Conservation (phyloP, 305 asterid genomes). For the Caryopteris hybrid region DNA sequence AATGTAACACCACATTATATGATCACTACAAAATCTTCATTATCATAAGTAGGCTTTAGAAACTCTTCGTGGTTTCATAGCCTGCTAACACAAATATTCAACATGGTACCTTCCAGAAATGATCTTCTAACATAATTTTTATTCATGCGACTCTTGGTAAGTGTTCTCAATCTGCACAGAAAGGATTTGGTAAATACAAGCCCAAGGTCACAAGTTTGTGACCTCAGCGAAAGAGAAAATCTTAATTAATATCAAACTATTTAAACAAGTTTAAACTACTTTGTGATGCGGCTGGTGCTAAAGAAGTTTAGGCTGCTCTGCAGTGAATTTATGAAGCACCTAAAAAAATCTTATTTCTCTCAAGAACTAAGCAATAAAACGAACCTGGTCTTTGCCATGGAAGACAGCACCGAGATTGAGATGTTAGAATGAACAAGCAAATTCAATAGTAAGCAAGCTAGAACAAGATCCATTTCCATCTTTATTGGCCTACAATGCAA, state of each 20-base stretch:
- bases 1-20: constrained; percentile 7
- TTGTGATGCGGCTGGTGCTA: constrained; percentile 8
- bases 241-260: not conserved
- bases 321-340: not conserved
- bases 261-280: constrained; percentile 2
- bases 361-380: constrained; percentile 18
- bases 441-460: constrained; percentile 17
- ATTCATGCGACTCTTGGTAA: constrained; percentile 40
- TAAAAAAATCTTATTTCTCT: not conserved
- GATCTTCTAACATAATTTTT: constrained; percentile 32
- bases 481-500: not conserved
- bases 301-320: constrained; percentile 9
- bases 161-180: constrained; percentile 63
- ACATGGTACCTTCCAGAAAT: constrained; percentile 35
- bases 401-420: not conserved
- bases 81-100: constrained; percentile 27
- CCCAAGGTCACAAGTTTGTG: constrained; percentile 34
- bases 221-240: constrained; percentile 31
- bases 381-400: constrained; percentile 18
- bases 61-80: constrained; percentile 26
- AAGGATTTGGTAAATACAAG: constrained; percentile 46
- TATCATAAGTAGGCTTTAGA: constrained; percentile 29
- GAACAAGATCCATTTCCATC: constrained; percentile 12
- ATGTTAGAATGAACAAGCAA: constrained; percentile 8
- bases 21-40: constrained; percentile 37